Evolutionary conservation across 306 rosid species (phyloP).

Genomic region (Hylodesmum podocarpum): DNA sequence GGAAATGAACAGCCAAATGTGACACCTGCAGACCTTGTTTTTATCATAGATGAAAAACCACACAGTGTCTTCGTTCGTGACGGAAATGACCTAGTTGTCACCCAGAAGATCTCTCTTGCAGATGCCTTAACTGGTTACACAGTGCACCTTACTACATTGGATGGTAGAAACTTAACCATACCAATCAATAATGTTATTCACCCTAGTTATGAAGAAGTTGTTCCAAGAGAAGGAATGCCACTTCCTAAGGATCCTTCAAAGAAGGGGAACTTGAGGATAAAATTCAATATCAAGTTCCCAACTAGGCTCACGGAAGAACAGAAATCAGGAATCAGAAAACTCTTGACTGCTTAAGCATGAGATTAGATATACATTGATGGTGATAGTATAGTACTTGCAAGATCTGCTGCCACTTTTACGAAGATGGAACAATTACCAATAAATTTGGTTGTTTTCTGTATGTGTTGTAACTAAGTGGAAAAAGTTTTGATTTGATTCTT

Average conservation of each 20-base stretch:
- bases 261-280: constrained; percentile 60
- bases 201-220: constrained; percentile 61
- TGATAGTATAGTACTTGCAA: neutral
- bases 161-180: constrained; percentile 49
- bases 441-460: neutral
- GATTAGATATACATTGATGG: neutral
- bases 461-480: neutral
- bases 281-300: constrained; percentile 62
- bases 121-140: constrained; percentile 63
- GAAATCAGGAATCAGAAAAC: constrained; percentile 60
- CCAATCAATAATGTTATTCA: constrained; percentile 54
- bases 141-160: constrained; percentile 54
- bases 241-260: constrained; percentile 57
- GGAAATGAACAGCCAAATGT: constrained; percentile 57
- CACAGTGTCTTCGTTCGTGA: constrained; percentile 53
- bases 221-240: constrained; percentile 67
- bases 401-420: neutral
- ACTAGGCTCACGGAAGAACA: constrained; percentile 53
- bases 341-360: constrained; percentile 37
- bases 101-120: constrained; percentile 45
- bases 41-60: constrained; percentile 52
- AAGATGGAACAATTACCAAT: constrained; percentile 1
- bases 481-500: neutral
- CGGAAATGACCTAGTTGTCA: constrained; percentile 51
- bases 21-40: constrained; percentile 50